Evolutionary conservation across 306 rosid genomes (phyloP).

Genomic region (Hylodesmum podocarpum): DNA sequence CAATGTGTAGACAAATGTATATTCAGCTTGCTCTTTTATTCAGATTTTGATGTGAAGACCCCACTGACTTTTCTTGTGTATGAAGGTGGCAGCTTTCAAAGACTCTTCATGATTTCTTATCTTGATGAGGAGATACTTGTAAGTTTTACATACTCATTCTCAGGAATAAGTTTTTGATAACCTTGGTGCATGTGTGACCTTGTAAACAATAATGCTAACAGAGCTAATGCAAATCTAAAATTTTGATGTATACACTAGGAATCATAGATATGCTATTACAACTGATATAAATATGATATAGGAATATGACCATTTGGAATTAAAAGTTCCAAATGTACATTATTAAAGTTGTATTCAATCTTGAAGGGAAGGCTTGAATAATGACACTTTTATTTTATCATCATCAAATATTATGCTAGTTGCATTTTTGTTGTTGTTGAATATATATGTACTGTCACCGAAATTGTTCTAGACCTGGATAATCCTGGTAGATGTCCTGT

Average conservation of each 20-base stretch:
- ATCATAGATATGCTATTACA: not conserved
- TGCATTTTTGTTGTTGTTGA: slow-evolving; percentile 9
- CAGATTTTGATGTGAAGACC: not conserved
- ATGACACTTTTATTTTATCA: not conserved
- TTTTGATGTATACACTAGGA: not conserved
- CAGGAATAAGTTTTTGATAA: slow-evolving; percentile 11
- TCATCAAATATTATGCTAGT: slow-evolving; percentile 11
- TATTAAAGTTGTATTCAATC: not conserved
- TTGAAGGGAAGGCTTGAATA: slow-evolving; percentile 5
- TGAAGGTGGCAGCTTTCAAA: slow-evolving; percentile 80
- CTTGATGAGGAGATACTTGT: slow-evolving; percentile 94
- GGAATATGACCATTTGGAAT: not conserved
- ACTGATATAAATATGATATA: not conserved
- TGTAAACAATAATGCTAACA: slow-evolving; percentile 9
- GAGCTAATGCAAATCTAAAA: not conserved
- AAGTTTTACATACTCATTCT: slow-evolving; percentile 39
- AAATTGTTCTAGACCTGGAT: not conserved
- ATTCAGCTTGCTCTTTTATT: slow-evolving; percentile 8
- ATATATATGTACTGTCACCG: not conserved
- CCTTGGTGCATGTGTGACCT: not conserved
- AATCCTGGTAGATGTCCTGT: not conserved
- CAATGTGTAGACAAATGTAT: not conserved
- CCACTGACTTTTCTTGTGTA: slow-evolving; percentile 23
- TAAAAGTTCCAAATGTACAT: not conserved
- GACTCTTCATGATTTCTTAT: slow-evolving; percentile 95